These are phyloP conservation scores for Moniliophthora roreri DNA, from an alignment of 1,284 basidiomycete genomes.

Conservation along the genomic window DNA sequence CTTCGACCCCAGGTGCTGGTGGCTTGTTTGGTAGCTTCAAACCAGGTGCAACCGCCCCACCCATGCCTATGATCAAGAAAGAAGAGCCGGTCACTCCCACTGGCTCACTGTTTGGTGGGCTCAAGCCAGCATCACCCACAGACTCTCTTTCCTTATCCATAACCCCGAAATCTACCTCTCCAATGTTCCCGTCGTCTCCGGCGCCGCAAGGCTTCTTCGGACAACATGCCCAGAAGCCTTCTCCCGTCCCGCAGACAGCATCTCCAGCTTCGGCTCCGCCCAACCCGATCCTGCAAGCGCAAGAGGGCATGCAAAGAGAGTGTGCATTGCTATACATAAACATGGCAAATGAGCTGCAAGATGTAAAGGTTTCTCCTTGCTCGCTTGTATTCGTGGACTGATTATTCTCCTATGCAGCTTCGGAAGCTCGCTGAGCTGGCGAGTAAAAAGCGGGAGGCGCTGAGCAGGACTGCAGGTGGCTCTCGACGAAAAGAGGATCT, in stretches of 20 bases:
- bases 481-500: conserved; percentile 45
- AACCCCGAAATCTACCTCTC: conserved; percentile 5
- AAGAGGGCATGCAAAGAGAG: conserved; percentile 65
- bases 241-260: conserved; percentile 1
- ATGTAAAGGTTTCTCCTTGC: conserved; percentile 36
- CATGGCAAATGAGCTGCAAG: conserved; percentile 50
- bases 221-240: no score
- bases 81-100: neutral
- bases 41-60: neutral
- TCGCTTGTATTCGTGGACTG: conserved; percentile 7
- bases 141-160: neutral
- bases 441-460: conserved; percentile 28
- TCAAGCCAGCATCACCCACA: neutral
- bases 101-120: neutral
- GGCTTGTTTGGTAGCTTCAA: neutral
- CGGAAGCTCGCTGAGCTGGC: conserved; percentile 34
- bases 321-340: conserved; percentile 43
- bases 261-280: conserved; percentile 14
- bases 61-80: neutral
- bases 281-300: conserved; percentile 28
- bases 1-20: neutral
- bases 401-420: conserved; percentile 35
- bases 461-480: conserved; percentile 36
- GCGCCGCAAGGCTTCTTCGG: neutral
- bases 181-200: neutral